Base-by-base conservation (phyloP, 2,329 filamentous ascomycete genomes). In the Balansia obtecta region DNA sequence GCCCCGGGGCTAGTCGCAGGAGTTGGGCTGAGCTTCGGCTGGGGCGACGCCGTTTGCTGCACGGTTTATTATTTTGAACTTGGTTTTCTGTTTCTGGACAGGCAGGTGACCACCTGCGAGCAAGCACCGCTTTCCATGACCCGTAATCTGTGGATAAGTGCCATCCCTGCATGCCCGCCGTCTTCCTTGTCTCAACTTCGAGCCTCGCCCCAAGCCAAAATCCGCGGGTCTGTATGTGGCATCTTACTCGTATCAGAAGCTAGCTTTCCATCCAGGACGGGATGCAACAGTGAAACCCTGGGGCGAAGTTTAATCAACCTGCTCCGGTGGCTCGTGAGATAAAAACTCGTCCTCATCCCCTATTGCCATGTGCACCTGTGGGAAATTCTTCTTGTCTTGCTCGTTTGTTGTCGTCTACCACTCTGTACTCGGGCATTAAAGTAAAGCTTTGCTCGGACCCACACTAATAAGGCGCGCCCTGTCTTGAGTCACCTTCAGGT, bases 281-380 rank as follows among this genome's bases (percentile, higher is more conserved):
- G 32, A 53, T 53, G 45, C 46, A 30, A 51, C 49, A 38, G 39
- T 30, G 33, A 40, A 20, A 45, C 18, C 34, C 51, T 41, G 27
- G 45, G 27, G 41, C 41, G 46, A 20, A 44, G 41, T 46, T 38
- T 49, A 42, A 48, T 51, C n/a, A 12, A 39, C 13, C 13, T 43
- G 16, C 46, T 50, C 48, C 42, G 16, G 37, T 44, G 45, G 37
- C 48, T 46, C 34, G 45, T 50, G 45, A 45, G 49, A 50, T 53
- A 53, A 53, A 53, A 48, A 46, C 42, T 48, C 51, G 45, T 18
- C 49, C 41, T 43, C 42, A 45, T 41, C 51, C 49, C 38, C 20
- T n/a, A 27, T 34, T 10, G 16, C 45, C 37, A 18, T 12, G 6
- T 27, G 3, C 22, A 3, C 22, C 1, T 3, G 7, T 11, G 33